Evolutionary conservation across 495 filamentous ascomycete species (phyloP), one percentile per base, ranked within the genome.

Genomic region (Bombardia bombarda): DNA sequence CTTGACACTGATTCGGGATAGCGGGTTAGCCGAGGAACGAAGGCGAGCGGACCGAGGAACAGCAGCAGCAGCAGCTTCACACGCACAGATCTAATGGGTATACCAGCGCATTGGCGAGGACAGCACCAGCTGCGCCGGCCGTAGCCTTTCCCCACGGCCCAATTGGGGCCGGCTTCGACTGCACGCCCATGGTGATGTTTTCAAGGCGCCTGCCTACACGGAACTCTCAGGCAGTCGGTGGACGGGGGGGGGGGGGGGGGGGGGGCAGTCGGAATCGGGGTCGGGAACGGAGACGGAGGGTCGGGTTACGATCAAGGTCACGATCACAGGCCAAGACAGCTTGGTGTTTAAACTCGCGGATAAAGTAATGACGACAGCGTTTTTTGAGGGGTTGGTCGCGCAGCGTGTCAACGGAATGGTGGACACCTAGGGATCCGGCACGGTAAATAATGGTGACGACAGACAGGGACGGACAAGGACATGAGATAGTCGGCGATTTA

Each of bases 1-100:
- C 69, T 99, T 99, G 45, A 97, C 82, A 47, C 90, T 97, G 33
- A 20, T 19, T 13, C 14, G 19, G 32, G 9, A 37, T 36, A 14
- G 7, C 26, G 21, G 24, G 38, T 45, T 30, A 50, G 41, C 35
- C 7, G 34, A 24, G 24, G 23, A 9, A 14, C 25, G 7, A 28
- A 19, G 7, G 38, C 12, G 10, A 5, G 16, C 40, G 18, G 4
- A 36, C 9, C 16, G 3, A 8, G 32, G 19, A 24, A 31, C 16
- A 24, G 10, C 10, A 16, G 10, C 10, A 8, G 12, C n/a, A 13
- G 16, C 19, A 14, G 20, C 20, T 26, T 42, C 10, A 67, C n/a
- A n/a, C 84, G 65, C 70, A 96, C 90, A 99, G 87, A 66, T 99
- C 92, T 25, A 99, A 71, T 12, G 92, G 92, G 65, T 99, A 99